Percentiles rank a stretch among this genome's conserved stretches.
Evolutionary conservation across 1,284 basidiomycete species (phyloP).

Genomic region (Mycena sp.): DNA sequence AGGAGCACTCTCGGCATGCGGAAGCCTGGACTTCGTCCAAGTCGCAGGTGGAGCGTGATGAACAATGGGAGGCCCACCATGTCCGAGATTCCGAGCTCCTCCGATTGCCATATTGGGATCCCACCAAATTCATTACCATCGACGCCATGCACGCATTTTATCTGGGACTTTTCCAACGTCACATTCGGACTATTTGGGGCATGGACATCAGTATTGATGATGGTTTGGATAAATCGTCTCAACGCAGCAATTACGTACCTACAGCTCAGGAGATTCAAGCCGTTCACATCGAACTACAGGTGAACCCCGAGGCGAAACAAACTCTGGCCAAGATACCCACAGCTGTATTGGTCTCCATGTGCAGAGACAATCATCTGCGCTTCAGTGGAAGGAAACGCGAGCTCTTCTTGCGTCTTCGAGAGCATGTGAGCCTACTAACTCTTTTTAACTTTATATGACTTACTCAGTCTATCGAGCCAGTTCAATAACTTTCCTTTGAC

Average conservation of each 20-base stretch:
- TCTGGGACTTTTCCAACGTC: conserved; percentile 32
- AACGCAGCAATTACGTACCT: conserved; percentile 7
- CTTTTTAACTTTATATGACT: background rate
- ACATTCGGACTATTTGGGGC: conserved; percentile 7
- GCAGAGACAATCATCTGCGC: conserved; percentile 2
- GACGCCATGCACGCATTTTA: conserved; percentile 44
- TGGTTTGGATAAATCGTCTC: conserved; percentile 10
- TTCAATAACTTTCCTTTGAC: background rate
- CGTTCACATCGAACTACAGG: conserved; percentile 2
- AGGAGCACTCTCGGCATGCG: background rate
- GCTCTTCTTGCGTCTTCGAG: background rate
- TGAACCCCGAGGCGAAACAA: background rate
- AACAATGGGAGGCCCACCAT: background rate
- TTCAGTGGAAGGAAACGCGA: background rate
- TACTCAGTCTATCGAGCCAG: background rate
- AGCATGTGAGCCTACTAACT: background rate
- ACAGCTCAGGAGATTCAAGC: conserved; percentile 4
- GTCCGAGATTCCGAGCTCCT: conserved; percentile 30
- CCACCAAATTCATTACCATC: conserved; percentile 34
- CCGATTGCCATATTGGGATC: conserved; percentile 41
- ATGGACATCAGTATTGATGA: conserved; percentile 1
- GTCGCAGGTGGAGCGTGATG: background rate
- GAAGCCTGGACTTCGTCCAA: background rate
- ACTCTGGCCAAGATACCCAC: background rate
- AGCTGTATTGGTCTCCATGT: background rate